phyloP scores from a whole-genome alignment of 129 eudicot species.

The Chrysanthemum lavandulifolium region DNA sequence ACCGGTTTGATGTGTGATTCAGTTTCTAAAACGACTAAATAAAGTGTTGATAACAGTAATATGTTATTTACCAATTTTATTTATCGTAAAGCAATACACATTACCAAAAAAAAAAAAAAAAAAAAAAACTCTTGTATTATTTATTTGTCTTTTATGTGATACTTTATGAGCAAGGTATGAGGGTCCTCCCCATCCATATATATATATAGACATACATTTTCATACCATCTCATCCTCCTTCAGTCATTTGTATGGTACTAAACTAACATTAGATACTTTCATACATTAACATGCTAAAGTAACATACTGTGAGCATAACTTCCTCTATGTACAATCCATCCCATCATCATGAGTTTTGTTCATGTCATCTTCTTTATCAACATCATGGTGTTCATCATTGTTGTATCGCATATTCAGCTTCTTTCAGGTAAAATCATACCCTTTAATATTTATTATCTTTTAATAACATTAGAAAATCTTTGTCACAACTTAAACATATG shows the following conservation, averaged over 20 bases:
- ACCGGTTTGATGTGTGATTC: too few relatives aligned
- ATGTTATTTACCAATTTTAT: too few relatives aligned
- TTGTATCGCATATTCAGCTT: conserved; percentile 31
- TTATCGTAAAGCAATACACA: too few relatives aligned
- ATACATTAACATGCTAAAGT: conserved; percentile 24
- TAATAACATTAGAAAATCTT: background rate
- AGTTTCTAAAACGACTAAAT: too few relatives aligned
- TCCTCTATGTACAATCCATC: conserved; percentile 21
- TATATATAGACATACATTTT: background rate
- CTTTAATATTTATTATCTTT: conserved; percentile 7
- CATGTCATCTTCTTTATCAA: conserved; percentile 26
- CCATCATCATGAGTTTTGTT: conserved; percentile 38
- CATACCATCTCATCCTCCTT: conserved; percentile 11
- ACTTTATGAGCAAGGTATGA: background rate
- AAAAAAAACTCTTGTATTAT: too few relatives aligned
- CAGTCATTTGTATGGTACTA: conserved; percentile 12
- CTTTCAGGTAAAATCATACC: conserved; percentile 33
- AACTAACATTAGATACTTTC: conserved; percentile 1
- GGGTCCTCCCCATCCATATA: background rate
- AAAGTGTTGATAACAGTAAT: too few relatives aligned
- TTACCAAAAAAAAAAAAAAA: too few relatives aligned
- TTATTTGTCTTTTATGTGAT: background rate
- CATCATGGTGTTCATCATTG: conserved; percentile 39
- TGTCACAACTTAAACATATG: background rate
- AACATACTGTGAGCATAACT: conserved; percentile 22